phyloP scores from a whole-genome alignment of 345 rosid genomes.

The Atalantia buxifolia region DNA sequence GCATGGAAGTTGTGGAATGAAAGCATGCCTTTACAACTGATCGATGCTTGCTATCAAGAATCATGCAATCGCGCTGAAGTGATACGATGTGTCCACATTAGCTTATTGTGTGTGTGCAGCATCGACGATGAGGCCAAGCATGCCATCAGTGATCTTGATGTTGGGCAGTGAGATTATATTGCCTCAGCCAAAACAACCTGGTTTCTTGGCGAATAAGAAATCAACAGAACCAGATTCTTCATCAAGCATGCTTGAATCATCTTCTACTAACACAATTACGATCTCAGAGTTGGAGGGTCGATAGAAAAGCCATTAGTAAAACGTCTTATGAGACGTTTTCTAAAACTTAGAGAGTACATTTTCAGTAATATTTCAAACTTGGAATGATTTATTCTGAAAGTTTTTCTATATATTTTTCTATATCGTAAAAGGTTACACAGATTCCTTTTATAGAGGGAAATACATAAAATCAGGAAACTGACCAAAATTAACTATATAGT shows the following conservation, averaged over 20 bases:
- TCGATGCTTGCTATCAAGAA: slow-evolving; percentile 21
- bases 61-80: slow-evolving; percentile 19
- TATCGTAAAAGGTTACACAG: no score
- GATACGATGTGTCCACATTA: slow-evolving; percentile 32
- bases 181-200: slow-evolving; percentile 38
- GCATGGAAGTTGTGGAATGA: slow-evolving; percentile 38
- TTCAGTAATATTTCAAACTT: no score
- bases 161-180: slow-evolving; percentile 30
- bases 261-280: slow-evolving; percentile 29
- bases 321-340: background rate
- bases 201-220: slow-evolving; percentile 30
- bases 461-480: no score
- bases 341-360: background rate
- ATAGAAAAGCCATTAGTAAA: background rate
- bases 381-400: slow-evolving; percentile 18
- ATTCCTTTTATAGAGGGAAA: no score
- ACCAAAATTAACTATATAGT: no score
- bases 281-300: slow-evolving; percentile 17
- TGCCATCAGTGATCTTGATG: slow-evolving; percentile 41
- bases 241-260: slow-evolving; percentile 15
- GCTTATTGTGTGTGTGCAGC: slow-evolving; percentile 39
- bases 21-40: slow-evolving; percentile 29
- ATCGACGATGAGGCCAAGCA: slow-evolving; percentile 38
- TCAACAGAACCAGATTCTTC: slow-evolving; percentile 17
- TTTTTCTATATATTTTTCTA: no score